Conservation (phyloP, 2,329 filamentous ascomycete genomes). For the Pseudocercospora fuligena region DNA sequence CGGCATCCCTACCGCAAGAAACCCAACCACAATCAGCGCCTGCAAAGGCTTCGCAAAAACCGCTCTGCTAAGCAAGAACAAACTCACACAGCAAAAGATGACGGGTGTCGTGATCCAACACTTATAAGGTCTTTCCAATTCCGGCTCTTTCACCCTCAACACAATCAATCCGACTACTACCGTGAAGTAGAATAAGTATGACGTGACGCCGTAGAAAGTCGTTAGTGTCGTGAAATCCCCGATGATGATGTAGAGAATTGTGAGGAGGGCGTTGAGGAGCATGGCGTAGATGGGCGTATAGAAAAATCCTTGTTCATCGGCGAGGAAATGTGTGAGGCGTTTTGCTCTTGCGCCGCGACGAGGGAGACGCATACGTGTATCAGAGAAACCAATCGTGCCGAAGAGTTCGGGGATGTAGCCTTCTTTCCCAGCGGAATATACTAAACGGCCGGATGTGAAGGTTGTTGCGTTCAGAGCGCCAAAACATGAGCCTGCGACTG, state of each 20-base stretch:
- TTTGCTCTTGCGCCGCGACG: slow-evolving; percentile 62
- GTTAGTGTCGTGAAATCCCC: slow-evolving; percentile 91
- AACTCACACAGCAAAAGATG: slow-evolving; percentile 95
- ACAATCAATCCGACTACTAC: slow-evolving; percentile 93
- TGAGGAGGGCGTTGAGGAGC: slow-evolving; percentile 76
- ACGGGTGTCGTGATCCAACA: slow-evolving; percentile 98
- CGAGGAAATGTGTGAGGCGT: slow-evolving; percentile 65
- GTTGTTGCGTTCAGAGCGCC: slow-evolving; percentile 92
- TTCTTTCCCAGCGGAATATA: slow-evolving; percentile 94
- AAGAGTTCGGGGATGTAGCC: slow-evolving; percentile 87
- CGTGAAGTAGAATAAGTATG: slow-evolving; percentile 96
- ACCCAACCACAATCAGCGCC: slow-evolving; percentile 82
- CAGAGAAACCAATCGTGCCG: slow-evolving; percentile 75
- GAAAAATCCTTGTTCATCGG: slow-evolving; percentile 82
- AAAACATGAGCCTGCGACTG: slow-evolving; percentile 90
- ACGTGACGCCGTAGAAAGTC: slow-evolving; percentile 96
- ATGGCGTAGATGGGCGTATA: slow-evolving; percentile 95
- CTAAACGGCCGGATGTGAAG: slow-evolving; percentile 88
- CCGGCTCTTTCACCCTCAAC: slow-evolving; percentile 82
- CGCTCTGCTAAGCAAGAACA: slow-evolving; percentile 87
- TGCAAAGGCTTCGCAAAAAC: slow-evolving; percentile 91
- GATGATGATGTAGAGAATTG: slow-evolving; percentile 75
- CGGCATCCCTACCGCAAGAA: slow-evolving; percentile 81
- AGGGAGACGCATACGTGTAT: slow-evolving; percentile 44
- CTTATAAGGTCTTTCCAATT: slow-evolving; percentile 86